Percentiles rank a stretch among this genome's conserved stretches.
These are phyloP conservation scores for Pezicula carpinea DNA, from an alignment of 2,329 filamentous ascomycete species.

Conservation along the genomic window DNA sequence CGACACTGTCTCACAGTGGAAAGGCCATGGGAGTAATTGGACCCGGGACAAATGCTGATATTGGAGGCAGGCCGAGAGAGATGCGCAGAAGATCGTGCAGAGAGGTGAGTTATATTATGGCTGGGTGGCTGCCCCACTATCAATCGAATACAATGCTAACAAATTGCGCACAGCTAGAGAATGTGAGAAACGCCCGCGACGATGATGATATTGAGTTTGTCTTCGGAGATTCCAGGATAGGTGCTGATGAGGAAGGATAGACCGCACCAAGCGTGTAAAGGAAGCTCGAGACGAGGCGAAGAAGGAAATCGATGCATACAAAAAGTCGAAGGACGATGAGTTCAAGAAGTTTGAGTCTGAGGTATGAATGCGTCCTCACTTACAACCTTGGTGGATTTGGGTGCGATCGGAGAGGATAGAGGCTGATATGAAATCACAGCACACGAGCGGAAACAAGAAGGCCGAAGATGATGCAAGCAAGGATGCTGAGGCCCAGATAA, in stretches of 20 bases:
- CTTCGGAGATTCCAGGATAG: slow-evolving; percentile 20
- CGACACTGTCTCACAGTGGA: no score
- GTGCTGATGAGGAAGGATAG: slow-evolving; percentile 36
- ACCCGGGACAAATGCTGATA: slow-evolving; percentile 30
- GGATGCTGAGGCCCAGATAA: slow-evolving; percentile 76
- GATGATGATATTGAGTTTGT: slow-evolving; percentile 5
- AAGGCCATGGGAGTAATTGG: background rate
- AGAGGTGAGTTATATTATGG: slow-evolving; percentile 58
- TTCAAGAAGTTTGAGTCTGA: slow-evolving; percentile 91
- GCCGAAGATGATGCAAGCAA: slow-evolving; percentile 75
- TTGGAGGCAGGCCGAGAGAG: slow-evolving; percentile 75
- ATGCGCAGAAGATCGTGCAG: slow-evolving; percentile 98
- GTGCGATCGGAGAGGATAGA: background rate
- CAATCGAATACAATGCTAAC: slow-evolving; percentile 25
- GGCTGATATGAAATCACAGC: slow-evolving; percentile 47
- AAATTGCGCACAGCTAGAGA: slow-evolving; percentile 63
- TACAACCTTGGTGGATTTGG: background rate
- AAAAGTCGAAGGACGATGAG: slow-evolving; percentile 83
- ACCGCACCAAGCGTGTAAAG: slow-evolving; percentile 94
- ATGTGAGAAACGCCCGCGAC: slow-evolving; percentile 54
- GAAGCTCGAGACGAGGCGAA: slow-evolving; percentile 95
- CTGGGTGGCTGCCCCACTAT: background rate
- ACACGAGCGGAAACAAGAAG: slow-evolving; percentile 84
- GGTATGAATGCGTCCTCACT: slow-evolving; percentile 25
- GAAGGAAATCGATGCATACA: slow-evolving; percentile 95